Percentiles rank a stretch among this genome's conserved stretches.
phyloP scores from a whole-genome alignment of 108 stramenopile species.

The Skeletonema marinoi region DNA sequence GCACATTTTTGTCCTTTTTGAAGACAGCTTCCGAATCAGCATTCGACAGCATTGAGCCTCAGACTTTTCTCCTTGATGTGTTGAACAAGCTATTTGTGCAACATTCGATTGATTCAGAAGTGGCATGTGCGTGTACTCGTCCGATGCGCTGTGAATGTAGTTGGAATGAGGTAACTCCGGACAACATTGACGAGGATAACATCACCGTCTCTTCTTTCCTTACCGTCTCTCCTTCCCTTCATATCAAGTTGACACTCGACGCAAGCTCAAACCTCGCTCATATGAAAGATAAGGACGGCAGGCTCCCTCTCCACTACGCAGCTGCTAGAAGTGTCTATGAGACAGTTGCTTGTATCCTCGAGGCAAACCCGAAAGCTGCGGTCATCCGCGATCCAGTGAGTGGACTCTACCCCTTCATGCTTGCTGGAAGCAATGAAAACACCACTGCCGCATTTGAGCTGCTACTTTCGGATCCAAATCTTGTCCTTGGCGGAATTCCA shows the following conservation, averaged over 20 bases:
- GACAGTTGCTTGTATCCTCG: constrained; percentile 41
- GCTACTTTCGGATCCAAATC: constrained; percentile 1
- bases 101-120: neutral
- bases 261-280: constrained; percentile 8
- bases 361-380: constrained; percentile 31
- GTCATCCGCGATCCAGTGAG: constrained; percentile 40
- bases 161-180: neutral
- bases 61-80: neutral
- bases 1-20: neutral
- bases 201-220: no score
- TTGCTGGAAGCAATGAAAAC: constrained; percentile 4
- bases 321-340: constrained; percentile 22
- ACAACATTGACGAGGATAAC: neutral
- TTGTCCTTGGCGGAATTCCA: constrained; percentile 8
- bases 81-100: neutral
- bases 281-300: neutral
- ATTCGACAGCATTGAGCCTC: neutral
- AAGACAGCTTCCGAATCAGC: neutral
- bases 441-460: neutral
- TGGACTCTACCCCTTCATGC: constrained; percentile 50
- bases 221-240: neutral
- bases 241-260: constrained; percentile 7
- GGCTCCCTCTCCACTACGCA: constrained; percentile 48
- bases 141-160: no score
- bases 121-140: neutral